Conservation (phyloP, 176 grass and related monocot genomes). For the Poa annua region DNA sequence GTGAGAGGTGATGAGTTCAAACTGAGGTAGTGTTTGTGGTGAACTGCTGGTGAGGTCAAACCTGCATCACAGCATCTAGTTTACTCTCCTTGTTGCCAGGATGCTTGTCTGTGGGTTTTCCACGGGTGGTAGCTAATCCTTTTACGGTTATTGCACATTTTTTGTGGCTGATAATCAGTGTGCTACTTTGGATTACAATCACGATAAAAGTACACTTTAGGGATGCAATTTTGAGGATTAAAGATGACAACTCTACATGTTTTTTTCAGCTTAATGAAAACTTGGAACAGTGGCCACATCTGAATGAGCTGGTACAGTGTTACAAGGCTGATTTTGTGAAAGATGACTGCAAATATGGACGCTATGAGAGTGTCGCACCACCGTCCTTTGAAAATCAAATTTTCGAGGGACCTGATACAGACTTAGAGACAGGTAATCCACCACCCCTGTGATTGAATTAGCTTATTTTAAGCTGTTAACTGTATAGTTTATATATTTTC, state of each 20-base stretch:
- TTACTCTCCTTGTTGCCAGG: conserved; percentile 5
- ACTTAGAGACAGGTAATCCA: conserved; percentile 86
- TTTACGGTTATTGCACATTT: not conserved
- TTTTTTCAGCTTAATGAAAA: conserved; percentile 87
- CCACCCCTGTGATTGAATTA: conserved; percentile 20
- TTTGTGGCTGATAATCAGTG: not conserved
- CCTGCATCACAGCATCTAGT: conserved; percentile 24
- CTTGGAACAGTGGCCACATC: conserved; percentile 97
- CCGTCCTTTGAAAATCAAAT: conserved; percentile 89
- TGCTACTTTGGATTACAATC: conserved; percentile 23
- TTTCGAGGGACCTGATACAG: conserved; percentile 96
- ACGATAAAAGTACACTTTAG: not conserved
- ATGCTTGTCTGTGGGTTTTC: conserved; percentile 17
- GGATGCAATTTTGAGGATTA: conserved; percentile 25
- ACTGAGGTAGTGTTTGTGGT: too few species aligned
- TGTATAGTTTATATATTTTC: conserved; percentile 9
- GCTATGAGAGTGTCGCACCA: conserved; percentile 67
- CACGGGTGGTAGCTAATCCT: not conserved
- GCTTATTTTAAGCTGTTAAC: not conserved
- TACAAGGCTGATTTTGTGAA: conserved; percentile 94
- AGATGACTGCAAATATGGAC: conserved; percentile 91
- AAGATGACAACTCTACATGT: conserved; percentile 21
- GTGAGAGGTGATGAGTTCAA: conserved; percentile 5
- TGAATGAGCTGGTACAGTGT: conserved; percentile 92
- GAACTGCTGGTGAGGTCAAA: conserved; percentile 17